These are phyloP conservation scores for Trichoderma atroviride DNA, from an alignment of 2,329 filamentous ascomycete species.

Conservation along the genomic window DNA sequence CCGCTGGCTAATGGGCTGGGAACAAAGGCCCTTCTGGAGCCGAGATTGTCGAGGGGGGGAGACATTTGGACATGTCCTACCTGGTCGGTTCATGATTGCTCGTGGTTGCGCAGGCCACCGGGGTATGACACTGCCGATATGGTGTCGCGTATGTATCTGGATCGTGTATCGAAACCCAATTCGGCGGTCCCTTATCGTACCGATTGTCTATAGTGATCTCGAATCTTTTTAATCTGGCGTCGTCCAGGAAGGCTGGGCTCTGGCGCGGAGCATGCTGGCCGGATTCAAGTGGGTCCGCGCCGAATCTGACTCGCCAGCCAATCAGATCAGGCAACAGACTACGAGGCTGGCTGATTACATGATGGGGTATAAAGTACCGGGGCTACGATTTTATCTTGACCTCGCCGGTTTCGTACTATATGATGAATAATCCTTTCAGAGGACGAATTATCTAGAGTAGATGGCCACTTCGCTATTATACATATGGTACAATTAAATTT, in stretches of 20 bases:
- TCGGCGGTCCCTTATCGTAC: constrained; percentile 22
- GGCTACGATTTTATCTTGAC: background rate
- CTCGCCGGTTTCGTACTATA: background rate
- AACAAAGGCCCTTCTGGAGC: constrained; percentile 20
- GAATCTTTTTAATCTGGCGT: constrained; percentile 26
- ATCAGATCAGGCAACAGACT: constrained; percentile 32
- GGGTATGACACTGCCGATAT: constrained; percentile 23
- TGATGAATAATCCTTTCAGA: background rate
- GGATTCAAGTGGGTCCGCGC: constrained; percentile 47
- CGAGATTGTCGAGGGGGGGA: constrained; percentile 17
- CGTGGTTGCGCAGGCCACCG: constrained; percentile 34
- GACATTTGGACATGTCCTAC: constrained; percentile 46
- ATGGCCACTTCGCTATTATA: background rate
- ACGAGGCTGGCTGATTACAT: constrained; percentile 19
- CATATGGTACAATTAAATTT: background rate
- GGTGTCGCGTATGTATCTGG: constrained; percentile 27
- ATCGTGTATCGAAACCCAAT: constrained; percentile 30
- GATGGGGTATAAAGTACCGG: background rate
- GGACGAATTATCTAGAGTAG: background rate
- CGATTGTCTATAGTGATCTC: constrained; percentile 16
- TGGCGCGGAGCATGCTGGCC: constrained; percentile 36
- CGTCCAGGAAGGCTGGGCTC: constrained; percentile 35
- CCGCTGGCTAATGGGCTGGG: background rate
- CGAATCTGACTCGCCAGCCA: constrained; percentile 37
- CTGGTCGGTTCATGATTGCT: constrained; percentile 62